phyloP scores from a whole-genome alignment of 2,329 filamentous ascomycete genomes.

The Penicillium thymicola region DNA sequence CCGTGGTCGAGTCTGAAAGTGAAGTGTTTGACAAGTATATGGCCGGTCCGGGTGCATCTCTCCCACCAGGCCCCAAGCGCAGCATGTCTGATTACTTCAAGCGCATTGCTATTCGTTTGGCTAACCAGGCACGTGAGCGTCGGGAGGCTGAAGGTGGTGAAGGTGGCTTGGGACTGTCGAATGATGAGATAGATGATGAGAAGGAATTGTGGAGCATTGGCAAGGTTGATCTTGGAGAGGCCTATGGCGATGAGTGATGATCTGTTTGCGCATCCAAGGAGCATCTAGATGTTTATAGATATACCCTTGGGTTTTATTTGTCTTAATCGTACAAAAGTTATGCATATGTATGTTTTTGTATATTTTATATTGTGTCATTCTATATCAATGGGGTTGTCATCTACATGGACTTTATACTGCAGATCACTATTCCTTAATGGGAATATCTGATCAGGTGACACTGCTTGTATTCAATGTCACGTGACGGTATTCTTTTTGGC shows the following conservation, averaged over 20 bases:
- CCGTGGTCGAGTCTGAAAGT: conserved; percentile 80
- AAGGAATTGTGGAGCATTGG: conserved; percentile 95
- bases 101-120: conserved; percentile 78
- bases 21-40: conserved; percentile 91
- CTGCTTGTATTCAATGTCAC: neutral
- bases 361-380: conserved; percentile 4
- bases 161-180: conserved; percentile 78
- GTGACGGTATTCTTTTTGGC: neutral
- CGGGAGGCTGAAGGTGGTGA: conserved; percentile 87
- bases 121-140: conserved; percentile 82
- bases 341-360: conserved; percentile 8
- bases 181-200: conserved; percentile 92
- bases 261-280: conserved; percentile 19
- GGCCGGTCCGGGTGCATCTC: conserved; percentile 60
- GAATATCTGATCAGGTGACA: neutral
- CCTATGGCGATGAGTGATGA: conserved; percentile 21
- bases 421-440: conserved; percentile 1
- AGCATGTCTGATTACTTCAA: conserved; percentile 98
- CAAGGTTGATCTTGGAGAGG: conserved; percentile 75
- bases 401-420: neutral
- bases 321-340: conserved; percentile 22
- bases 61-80: conserved; percentile 72
- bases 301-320: conserved; percentile 24
- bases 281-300: conserved; percentile 25
- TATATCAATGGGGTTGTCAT: neutral